A percentile compares a stretch with the other conserved stretches of the same genome.
Conservation (phyloP, 2,329 filamentous ascomycete species). For the Diatrype stigma region DNA sequence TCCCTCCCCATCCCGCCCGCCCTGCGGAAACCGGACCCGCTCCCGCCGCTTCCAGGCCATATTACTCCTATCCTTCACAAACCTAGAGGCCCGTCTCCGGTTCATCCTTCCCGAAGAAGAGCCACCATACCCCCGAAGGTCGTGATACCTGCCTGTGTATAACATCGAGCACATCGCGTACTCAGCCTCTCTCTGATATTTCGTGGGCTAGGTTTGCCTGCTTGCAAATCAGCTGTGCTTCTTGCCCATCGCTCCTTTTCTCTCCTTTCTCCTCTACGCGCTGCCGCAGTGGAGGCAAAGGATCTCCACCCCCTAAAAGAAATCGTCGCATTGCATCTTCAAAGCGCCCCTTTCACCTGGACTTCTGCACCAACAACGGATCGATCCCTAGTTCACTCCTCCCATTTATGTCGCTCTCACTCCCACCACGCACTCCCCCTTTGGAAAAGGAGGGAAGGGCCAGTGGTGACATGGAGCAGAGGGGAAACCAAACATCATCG, state of each 20-base stretch:
- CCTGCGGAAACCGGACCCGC: background rate
- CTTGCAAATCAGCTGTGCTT: too few relatives aligned
- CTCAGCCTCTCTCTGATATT: too few relatives aligned
- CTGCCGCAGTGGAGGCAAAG: background rate
- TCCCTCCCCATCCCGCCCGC: too few relatives aligned
- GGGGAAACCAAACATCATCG: constrained; percentile 33
- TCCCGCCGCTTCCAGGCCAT: background rate
- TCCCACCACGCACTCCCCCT: background rate
- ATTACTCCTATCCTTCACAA: background rate
- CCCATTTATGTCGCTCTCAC: background rate
- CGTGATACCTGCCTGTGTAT: background rate
- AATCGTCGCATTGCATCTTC: background rate
- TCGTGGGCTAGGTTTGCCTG: too few relatives aligned
- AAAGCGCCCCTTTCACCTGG: background rate
- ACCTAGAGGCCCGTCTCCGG: background rate
- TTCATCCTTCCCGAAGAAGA: background rate
- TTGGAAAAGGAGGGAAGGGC: constrained; percentile 2
- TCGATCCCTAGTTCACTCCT: background rate
- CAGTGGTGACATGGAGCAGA: constrained; percentile 22
- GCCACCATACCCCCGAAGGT: background rate
- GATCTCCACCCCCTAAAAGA: background rate
- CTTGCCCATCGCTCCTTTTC: background rate
- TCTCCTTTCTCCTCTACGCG: background rate
- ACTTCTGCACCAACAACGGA: background rate
- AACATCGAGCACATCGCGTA: too few relatives aligned